Evolutionary conservation across 1,139 yeast species (phyloP).

Genomic region (Hyphopichia khmerensis): DNA sequence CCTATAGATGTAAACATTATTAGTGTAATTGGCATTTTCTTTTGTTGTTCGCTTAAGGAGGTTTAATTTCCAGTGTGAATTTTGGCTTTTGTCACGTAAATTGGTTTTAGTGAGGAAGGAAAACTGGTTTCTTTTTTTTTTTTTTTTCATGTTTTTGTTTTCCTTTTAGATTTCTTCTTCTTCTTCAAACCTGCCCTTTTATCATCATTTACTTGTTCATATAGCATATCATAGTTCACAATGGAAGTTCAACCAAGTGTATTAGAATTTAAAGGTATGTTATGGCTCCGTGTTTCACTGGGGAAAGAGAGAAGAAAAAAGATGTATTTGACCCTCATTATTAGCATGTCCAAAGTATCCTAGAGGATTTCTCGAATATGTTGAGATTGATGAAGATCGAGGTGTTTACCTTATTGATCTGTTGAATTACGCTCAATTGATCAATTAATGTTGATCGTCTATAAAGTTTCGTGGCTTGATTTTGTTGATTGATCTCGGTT

Average conservation of each 20-base stretch:
- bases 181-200: not conserved
- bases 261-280: conserved; percentile 78
- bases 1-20: no score
- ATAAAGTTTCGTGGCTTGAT: no score
- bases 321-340: no score
- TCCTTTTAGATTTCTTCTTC: not conserved
- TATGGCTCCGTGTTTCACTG: not conserved
- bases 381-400: no score
- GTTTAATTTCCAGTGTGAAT: not conserved
- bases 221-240: conserved; percentile 9
- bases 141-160: not conserved
- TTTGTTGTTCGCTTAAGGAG: not conserved
- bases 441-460: no score
- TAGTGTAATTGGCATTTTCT: no score
- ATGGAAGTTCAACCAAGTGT: conserved; percentile 64
- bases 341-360: no score
- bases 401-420: no score
- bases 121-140: not conserved
- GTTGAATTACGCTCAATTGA: no score
- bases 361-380: no score
- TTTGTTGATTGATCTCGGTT: no score
- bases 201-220: not conserved
- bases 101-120: not conserved
- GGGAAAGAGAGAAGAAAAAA: not conserved
- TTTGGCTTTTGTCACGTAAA: not conserved